A percentile compares a stretch with the other conserved stretches of the same genome.
phyloP scores from a whole-genome alignment of 2,329 filamentous ascomycete species.

The Botrytis byssoidea region DNA sequence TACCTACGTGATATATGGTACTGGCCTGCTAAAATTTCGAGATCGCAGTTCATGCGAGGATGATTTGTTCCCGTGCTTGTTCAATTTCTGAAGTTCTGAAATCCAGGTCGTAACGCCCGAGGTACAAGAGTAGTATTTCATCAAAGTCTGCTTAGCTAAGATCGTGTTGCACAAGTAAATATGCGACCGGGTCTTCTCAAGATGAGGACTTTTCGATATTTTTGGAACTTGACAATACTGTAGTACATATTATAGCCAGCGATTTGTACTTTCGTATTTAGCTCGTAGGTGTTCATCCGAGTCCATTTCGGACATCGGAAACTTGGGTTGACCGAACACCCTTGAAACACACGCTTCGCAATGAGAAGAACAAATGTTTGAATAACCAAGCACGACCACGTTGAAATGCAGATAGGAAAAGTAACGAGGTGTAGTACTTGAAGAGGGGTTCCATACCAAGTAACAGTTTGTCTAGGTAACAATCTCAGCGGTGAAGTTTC shows the following conservation, averaged over 20 bases:
- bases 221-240: neutral
- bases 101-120: neutral
- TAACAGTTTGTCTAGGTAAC: slow-evolving; percentile 19
- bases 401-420: slow-evolving; percentile 12
- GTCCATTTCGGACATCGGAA: slow-evolving; percentile 8
- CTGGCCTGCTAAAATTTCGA: neutral
- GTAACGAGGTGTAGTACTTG: slow-evolving; percentile 17
- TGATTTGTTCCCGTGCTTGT: neutral
- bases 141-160: neutral
- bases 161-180: neutral
- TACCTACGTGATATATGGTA: neutral
- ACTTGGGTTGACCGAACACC: slow-evolving; percentile 1
- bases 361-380: neutral
- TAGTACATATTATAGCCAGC: neutral
- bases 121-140: neutral
- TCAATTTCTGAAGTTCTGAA: neutral
- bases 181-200: neutral
- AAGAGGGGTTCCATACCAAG: slow-evolving; percentile 14
- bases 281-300: neutral
- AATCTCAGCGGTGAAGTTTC: slow-evolving; percentile 23
- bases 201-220: neutral
- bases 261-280: neutral
- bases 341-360: slow-evolving; percentile 9
- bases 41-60: neutral
- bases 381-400: slow-evolving; percentile 13